Percentiles rank a stretch among this genome's conserved stretches.
Evolutionary conservation across 306 rosid species (phyloP).

Genomic region (Phaseolus lunatus): DNA sequence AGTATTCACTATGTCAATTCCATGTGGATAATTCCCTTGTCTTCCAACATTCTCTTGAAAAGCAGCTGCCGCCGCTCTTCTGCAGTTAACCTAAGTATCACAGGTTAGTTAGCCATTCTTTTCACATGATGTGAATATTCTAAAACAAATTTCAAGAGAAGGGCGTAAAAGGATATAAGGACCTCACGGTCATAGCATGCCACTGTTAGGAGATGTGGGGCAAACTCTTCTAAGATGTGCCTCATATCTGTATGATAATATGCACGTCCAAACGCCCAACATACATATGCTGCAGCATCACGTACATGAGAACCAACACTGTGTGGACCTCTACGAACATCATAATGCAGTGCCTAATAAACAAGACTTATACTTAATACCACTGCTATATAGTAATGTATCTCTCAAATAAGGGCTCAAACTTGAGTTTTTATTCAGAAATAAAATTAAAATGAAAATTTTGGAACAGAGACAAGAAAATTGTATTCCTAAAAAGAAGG

Average conservation of each 20-base stretch:
- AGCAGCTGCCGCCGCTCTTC: slow-evolving; percentile 99
- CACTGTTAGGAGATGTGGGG: slow-evolving; percentile 88
- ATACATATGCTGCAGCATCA: slow-evolving; percentile 97
- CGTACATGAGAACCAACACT: slow-evolving; percentile 99
- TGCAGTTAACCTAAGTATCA: slow-evolving; percentile 89
- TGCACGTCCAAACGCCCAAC: slow-evolving; percentile 99
- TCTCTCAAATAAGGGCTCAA: slow-evolving; percentile 40
- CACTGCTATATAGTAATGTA: slow-evolving; percentile 7
- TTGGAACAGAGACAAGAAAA: slow-evolving; percentile 5
- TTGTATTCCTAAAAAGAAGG: too few species aligned
- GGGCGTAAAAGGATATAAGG: slow-evolving; percentile 35
- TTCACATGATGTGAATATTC: slow-evolving; percentile 29
- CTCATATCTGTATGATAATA: slow-evolving; percentile 87
- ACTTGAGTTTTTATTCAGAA: slow-evolving; percentile 33
- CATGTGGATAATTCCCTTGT: slow-evolving; percentile 95
- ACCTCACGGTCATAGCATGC: slow-evolving; percentile 99
- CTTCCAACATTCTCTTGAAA: slow-evolving; percentile 99
- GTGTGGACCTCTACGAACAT: slow-evolving; percentile 98
- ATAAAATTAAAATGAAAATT: not conserved
- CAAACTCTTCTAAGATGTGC: slow-evolving; percentile 76
- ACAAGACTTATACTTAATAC: slow-evolving; percentile 46
- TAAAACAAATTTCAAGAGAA: slow-evolving; percentile 42
- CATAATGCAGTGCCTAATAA: slow-evolving; percentile 89
- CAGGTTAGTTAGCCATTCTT: slow-evolving; percentile 42
- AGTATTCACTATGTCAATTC: slow-evolving; percentile 92